These are phyloP conservation scores for Malassezia japonica DNA, from an alignment of 1,284 basidiomycete species.

Conservation along the genomic window DNA sequence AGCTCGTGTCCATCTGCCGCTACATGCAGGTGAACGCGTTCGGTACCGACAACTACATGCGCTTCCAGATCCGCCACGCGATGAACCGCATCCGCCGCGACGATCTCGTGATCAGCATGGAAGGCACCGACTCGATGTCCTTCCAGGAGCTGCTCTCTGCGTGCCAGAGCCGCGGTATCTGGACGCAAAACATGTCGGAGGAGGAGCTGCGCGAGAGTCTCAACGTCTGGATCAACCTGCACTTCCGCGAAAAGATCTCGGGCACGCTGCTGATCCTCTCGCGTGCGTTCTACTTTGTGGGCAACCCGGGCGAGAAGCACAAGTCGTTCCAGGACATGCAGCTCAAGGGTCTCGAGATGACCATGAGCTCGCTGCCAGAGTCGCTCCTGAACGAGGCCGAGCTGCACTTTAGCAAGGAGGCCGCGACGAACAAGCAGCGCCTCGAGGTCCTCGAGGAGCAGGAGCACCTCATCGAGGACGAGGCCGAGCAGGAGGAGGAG, in stretches of 20 bases:
- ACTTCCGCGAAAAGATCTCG: constrained; percentile 72
- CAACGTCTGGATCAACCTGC: constrained; percentile 83
- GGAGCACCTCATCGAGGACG: constrained; percentile 97
- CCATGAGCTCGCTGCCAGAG: constrained; percentile 85
- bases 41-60: constrained; percentile 95
- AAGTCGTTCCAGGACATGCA: constrained; percentile 50
- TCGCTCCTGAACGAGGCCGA: constrained; percentile 94
- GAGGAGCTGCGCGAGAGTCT: constrained; percentile 69
- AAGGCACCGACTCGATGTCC: constrained; percentile 84
- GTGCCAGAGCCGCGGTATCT: constrained; percentile 86
- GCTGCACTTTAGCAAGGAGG: constrained; percentile 83
- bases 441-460: constrained; percentile 95
- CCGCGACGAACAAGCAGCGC: constrained; percentile 93
- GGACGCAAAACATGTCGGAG: constrained; percentile 62
- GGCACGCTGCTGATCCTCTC: constrained; percentile 86
- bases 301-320: constrained; percentile 18
- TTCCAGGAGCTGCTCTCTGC: constrained; percentile 80
- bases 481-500: constrained; percentile 88
- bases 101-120: constrained; percentile 75
- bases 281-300: constrained; percentile 77
- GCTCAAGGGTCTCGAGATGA: constrained; percentile 71
- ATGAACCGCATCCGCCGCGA: constrained; percentile 77
- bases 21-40: constrained; percentile 93
- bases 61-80: constrained; percentile 79
- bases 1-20: constrained; percentile 90